Percentiles rank a stretch among this genome's conserved stretches.
Conservation (phyloP, 768 basidiomycete species). For the Tylopilus subfusipes region DNA sequence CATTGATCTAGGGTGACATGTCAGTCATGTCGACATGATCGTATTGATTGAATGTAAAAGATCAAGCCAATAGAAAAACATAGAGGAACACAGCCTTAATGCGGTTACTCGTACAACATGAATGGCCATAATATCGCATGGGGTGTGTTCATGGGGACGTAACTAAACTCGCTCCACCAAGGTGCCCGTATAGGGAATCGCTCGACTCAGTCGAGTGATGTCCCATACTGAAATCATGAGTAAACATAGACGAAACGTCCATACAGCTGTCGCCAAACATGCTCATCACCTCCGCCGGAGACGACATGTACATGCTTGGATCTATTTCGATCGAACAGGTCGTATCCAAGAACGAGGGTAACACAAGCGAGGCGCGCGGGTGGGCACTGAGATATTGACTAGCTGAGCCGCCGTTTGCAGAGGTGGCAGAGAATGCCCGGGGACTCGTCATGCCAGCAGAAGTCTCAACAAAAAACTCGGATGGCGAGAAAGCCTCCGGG, state of each 20-base stretch:
- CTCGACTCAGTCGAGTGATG: conserved; percentile 23
- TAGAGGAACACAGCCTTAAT: conserved; percentile 3
- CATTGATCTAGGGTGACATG: not conserved
- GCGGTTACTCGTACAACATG: conserved; percentile 17
- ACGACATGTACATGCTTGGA: conserved; percentile 49
- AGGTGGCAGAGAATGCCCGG: conserved; percentile 21
- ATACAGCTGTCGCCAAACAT: conserved; percentile 49
- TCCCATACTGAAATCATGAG: conserved; percentile 30
- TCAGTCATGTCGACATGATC: not conserved
- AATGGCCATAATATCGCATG: conserved; percentile 2
- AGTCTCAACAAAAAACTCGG: conserved; percentile 61
- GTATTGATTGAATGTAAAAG: not conserved
- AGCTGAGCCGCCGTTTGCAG: conserved; percentile 11
- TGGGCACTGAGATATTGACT: conserved; percentile 24
- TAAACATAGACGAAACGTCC: conserved; percentile 34
- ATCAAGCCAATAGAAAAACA: conserved; percentile 9
- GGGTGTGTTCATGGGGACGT: conserved; percentile 23
- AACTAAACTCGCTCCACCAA: conserved; percentile 22
- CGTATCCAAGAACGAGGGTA: conserved; percentile 29
- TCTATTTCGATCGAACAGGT: conserved; percentile 46
- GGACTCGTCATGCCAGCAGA: conserved; percentile 21
- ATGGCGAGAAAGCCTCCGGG: conserved; percentile 62
- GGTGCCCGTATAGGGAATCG: conserved; percentile 29
- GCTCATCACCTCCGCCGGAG: conserved; percentile 56
- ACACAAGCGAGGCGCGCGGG: conserved; percentile 23